Evolutionary conservation across 352 stramenopile species (phyloP).

Genomic region (Globisporangium cederbergense): DNA sequence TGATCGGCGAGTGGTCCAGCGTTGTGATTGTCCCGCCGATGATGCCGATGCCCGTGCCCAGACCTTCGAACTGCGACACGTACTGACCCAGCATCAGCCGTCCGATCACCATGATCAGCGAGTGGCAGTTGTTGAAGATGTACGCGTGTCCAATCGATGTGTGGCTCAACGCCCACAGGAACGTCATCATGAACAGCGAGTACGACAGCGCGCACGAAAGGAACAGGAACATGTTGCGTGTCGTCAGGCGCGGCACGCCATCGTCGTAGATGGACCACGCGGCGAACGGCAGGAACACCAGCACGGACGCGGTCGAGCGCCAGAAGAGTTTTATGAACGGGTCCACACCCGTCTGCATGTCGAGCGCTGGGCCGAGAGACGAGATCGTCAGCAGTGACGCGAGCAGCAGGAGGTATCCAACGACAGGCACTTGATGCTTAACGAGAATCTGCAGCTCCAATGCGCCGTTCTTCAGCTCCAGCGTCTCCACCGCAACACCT

Average conservation of each 20-base stretch:
- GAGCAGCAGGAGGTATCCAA: constrained; percentile 74
- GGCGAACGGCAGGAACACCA: constrained; percentile 68
- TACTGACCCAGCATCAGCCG: constrained; percentile 54
- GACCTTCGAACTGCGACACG: constrained; percentile 70
- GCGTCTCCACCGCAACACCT: constrained; percentile 68
- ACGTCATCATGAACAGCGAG: constrained; percentile 78
- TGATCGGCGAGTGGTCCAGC: constrained; percentile 41
- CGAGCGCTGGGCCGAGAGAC: constrained; percentile 67
- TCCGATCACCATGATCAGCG: constrained; percentile 71
- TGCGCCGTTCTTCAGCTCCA: constrained; percentile 58
- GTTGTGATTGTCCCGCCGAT: constrained; percentile 73
- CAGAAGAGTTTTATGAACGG: constrained; percentile 86
- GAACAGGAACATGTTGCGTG: constrained; percentile 59
- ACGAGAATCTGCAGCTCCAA: constrained; percentile 74
- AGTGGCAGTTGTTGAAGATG: constrained; percentile 89
- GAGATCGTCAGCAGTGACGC: constrained; percentile 72
- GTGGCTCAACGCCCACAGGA: constrained; percentile 70
- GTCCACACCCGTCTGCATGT: constrained; percentile 67
- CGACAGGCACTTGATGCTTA: constrained; percentile 66
- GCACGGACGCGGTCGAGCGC: constrained; percentile 67
- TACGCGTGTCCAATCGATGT: constrained; percentile 83
- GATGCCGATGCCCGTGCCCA: constrained; percentile 75
- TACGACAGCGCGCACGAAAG: constrained; percentile 65
- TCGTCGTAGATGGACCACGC: constrained; percentile 47
- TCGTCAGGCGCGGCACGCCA: constrained; percentile 55